A percentile compares a stretch with the other conserved stretches of the same genome.
Evolutionary conservation across 495 filamentous ascomycete species (phyloP).

Genomic region (Penicillium malachiteum): DNA sequence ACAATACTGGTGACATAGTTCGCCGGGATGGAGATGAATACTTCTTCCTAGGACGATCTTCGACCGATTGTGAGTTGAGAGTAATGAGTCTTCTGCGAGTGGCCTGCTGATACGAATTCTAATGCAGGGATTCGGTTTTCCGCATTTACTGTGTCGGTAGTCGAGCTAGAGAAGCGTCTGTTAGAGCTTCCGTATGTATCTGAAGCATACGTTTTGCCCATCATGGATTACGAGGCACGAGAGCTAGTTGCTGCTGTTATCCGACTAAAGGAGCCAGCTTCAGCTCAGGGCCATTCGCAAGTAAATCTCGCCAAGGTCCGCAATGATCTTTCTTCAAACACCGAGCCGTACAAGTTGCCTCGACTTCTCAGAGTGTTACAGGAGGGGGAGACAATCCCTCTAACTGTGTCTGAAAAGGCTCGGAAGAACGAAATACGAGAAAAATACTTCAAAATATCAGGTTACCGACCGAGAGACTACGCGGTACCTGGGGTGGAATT

Average conservation of each 20-base stretch:
- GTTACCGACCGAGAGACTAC: not conserved
- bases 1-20: no score
- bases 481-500: not conserved
- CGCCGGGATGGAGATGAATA: not conserved
- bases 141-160: slow-evolving; percentile 1
- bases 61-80: not conserved
- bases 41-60: not conserved
- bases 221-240: not conserved
- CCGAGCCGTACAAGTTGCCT: not conserved
- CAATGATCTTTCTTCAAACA: not conserved
- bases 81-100: no score
- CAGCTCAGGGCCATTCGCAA: not conserved
- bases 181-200: slow-evolving; percentile 1
- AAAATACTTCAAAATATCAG: not conserved
- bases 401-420: not conserved
- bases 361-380: not conserved
- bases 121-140: not conserved
- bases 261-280: no score
- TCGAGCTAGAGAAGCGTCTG: slow-evolving; percentile 1
- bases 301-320: not conserved
- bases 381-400: not conserved
- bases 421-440: not conserved
- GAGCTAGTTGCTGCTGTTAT: slow-evolving; percentile 2
- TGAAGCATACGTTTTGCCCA: slow-evolving; percentile 3
- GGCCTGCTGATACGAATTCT: no score